Conservation (phyloP, 768 basidiomycete species). For the Hypholoma sublateritium region DNA sequence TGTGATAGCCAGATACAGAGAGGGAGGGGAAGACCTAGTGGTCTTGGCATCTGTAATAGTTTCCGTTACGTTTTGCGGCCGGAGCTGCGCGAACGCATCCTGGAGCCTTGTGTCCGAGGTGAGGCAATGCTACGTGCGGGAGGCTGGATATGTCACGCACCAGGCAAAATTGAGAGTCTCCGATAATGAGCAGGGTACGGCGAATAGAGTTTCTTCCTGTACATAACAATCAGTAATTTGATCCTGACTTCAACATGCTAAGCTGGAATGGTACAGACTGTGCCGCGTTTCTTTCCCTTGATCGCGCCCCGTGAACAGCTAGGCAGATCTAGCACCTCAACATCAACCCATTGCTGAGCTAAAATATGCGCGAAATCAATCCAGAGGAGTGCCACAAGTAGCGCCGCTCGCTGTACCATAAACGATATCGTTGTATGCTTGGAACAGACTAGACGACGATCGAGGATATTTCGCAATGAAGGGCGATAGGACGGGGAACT, state of each 20-base stretch:
- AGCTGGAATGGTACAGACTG: constrained; percentile 33
- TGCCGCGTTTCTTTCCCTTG: constrained; percentile 53
- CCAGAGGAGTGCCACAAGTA: neutral
- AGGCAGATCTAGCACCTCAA: constrained; percentile 62
- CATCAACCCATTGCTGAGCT: constrained; percentile 75
- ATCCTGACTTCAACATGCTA: neutral
- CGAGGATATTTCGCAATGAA: constrained; percentile 62
- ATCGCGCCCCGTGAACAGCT: constrained; percentile 56
- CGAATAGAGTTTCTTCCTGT: constrained; percentile 45
- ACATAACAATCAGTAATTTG: neutral
- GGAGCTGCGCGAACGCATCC: constrained; percentile 53
- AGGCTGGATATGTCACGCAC: constrained; percentile 28
- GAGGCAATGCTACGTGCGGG: neutral
- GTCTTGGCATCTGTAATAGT: constrained; percentile 22
- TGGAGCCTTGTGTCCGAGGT: constrained; percentile 44
- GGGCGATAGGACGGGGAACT: constrained; percentile 49
- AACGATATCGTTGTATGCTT: constrained; percentile 73
- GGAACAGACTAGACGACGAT: constrained; percentile 61
- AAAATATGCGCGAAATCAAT: neutral
- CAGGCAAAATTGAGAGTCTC: constrained; percentile 66
- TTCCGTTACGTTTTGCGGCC: constrained; percentile 4
- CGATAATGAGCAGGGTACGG: constrained; percentile 68
- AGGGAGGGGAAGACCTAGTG: constrained; percentile 15
- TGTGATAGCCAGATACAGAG: constrained; percentile 68
- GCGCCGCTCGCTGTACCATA: constrained; percentile 43